Conservation (phyloP, 352 stramenopile genomes). For the Globisporangium viniferum region DNA sequence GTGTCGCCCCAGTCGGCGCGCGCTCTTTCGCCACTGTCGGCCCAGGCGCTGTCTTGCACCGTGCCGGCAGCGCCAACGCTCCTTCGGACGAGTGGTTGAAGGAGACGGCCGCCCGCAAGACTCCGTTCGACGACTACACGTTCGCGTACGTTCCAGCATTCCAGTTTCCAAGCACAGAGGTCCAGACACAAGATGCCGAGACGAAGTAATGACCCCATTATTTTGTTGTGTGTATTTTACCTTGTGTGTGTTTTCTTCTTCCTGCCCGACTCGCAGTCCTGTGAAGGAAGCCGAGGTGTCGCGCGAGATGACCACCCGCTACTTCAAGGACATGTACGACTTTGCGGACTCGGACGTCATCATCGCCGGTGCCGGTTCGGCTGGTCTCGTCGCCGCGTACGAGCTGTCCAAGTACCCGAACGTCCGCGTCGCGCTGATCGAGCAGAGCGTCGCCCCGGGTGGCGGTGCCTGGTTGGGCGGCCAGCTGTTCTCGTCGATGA, state of each 20-base stretch:
- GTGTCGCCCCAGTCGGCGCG: slow-evolving; percentile 13
- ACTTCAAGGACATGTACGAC: slow-evolving; percentile 78
- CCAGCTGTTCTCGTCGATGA: slow-evolving; percentile 68
- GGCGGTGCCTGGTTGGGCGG: slow-evolving; percentile 58
- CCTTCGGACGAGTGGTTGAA: slow-evolving; percentile 49
- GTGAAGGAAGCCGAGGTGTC: slow-evolving; percentile 65
- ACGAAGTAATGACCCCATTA: slow-evolving; percentile 1
- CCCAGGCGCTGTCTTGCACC: slow-evolving; percentile 38
- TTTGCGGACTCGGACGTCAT: slow-evolving; percentile 66
- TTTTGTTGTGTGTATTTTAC: slow-evolving; percentile 13
- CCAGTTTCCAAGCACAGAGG: not conserved
- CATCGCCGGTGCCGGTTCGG: slow-evolving; percentile 59
- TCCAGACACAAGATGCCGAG: not conserved
- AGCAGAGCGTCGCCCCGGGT: slow-evolving; percentile 55
- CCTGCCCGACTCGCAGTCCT: slow-evolving; percentile 22
- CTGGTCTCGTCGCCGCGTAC: slow-evolving; percentile 53
- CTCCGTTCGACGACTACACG: slow-evolving; percentile 53
- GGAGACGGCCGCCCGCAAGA: slow-evolving; percentile 37
- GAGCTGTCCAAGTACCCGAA: slow-evolving; percentile 61
- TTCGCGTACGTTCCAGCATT: slow-evolving; percentile 42
- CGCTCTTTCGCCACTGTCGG: slow-evolving; percentile 51
- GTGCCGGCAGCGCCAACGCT: slow-evolving; percentile 36
- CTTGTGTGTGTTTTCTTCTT: not conserved
- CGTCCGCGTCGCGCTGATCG: slow-evolving; percentile 56
- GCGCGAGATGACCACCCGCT: slow-evolving; percentile 66